A percentile compares a stretch with the other conserved stretches of the same genome.
Conservation (phyloP, 176 grass and related monocot genomes). For the Zoysia pacifica region DNA sequence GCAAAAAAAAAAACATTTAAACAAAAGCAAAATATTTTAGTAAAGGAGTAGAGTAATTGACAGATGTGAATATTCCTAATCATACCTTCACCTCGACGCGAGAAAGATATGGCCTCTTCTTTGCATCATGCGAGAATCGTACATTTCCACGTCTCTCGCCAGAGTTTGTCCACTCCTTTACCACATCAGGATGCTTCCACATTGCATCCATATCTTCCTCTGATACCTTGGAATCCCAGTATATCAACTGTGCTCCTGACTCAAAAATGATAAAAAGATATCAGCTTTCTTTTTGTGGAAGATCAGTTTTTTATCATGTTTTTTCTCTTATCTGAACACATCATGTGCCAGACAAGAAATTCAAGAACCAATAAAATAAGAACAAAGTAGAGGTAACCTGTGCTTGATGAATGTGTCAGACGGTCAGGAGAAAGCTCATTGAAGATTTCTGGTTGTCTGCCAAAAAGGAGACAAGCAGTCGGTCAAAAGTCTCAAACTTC, state of each 20-base stretch:
- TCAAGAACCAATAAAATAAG: background rate
- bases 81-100: conserved; percentile 92
- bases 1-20: conserved; percentile 16
- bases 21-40: conserved; percentile 25
- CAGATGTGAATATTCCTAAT: conserved; percentile 11
- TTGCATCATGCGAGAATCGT: conserved; percentile 74
- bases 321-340: background rate
- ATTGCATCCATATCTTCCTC: conserved; percentile 73
- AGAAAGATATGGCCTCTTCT: conserved; percentile 98
- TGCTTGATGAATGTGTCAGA: conserved; percentile 36
- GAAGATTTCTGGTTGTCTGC: conserved; percentile 53
- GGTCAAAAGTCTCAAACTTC: conserved; percentile 13
- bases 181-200: conserved; percentile 79
- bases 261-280: conserved; percentile 36
- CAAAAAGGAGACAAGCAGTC: conserved; percentile 32
- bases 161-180: conserved; percentile 88
- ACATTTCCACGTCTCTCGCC: conserved; percentile 86
- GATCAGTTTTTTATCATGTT: conserved; percentile 19
- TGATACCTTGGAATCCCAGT: conserved; percentile 87
- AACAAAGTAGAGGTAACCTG: conserved; percentile 57
- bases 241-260: conserved; percentile 64
- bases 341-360: background rate
- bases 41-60: background rate
- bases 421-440: conserved; percentile 32
- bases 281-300: background rate